phyloP scores from a whole-genome alignment of 2,329 filamentous ascomycete species.

The Pseudogymnoascus sp. region DNA sequence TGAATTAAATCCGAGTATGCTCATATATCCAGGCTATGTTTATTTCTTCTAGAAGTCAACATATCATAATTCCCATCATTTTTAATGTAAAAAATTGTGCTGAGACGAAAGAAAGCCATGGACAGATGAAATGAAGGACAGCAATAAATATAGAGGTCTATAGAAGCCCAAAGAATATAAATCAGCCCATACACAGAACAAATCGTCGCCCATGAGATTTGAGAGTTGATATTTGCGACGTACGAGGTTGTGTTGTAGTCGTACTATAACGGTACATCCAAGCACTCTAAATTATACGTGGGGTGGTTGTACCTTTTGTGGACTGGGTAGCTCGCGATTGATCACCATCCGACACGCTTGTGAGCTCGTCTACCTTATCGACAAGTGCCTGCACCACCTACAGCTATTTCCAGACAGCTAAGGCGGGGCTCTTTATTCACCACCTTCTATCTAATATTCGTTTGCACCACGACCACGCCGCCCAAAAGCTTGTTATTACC shows the following conservation, averaged over 20 bases:
- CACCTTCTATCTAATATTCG: slow-evolving; percentile 8
- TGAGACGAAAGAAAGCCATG: background rate
- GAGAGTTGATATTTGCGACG: background rate
- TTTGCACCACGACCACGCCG: slow-evolving; percentile 3
- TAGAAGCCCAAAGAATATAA: background rate
- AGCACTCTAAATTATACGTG: slow-evolving; percentile 1
- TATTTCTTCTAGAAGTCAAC: background rate
- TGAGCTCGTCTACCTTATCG: slow-evolving; percentile 10
- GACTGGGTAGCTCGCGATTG: background rate
- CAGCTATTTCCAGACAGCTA: slow-evolving; percentile 9
- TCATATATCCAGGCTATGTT: background rate
- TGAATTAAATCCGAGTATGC: background rate
- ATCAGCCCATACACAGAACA: background rate
- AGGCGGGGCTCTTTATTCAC: background rate
- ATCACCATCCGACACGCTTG: slow-evolving; percentile 7
- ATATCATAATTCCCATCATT: background rate
- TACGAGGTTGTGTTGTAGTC: background rate
- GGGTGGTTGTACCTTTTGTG: slow-evolving; percentile 5
- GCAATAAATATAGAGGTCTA: background rate
- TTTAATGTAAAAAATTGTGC: background rate
- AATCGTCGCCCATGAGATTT: background rate
- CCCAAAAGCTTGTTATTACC: slow-evolving; percentile 2
- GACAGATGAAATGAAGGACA: too few species aligned
- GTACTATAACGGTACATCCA: background rate
- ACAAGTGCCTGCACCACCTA: slow-evolving; percentile 6